A percentile compares a stretch with the other conserved stretches of the same genome.
Evolutionary conservation across 2,329 filamentous ascomycete species (phyloP).

Genomic region (Exophiala alcalophila): DNA sequence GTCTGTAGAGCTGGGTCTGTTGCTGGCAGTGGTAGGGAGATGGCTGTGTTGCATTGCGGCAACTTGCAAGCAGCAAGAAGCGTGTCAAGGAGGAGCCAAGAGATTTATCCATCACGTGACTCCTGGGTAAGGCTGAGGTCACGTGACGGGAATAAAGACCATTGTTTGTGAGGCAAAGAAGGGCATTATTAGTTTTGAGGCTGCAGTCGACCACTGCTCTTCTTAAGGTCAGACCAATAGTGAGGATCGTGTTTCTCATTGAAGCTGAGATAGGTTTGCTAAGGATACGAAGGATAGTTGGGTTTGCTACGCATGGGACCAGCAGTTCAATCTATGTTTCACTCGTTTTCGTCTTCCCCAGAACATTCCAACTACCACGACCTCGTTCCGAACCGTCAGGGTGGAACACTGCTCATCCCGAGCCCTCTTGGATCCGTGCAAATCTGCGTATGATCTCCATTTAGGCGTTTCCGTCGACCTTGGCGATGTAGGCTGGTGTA

Average conservation of each 20-base stretch:
- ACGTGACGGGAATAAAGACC: conserved; percentile 6
- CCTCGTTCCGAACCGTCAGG: conserved; percentile 4
- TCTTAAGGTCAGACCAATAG: background rate
- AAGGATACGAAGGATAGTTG: conserved; percentile 13
- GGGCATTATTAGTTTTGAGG: too few relatives aligned
- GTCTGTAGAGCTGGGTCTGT: background rate
- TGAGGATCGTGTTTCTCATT: conserved; percentile 8
- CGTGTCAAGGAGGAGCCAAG: conserved; percentile 15
- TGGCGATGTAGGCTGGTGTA: conserved; percentile 66
- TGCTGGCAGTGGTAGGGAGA: too few relatives aligned
- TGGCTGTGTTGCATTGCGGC: too few relatives aligned
- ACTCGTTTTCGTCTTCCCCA: conserved; percentile 7
- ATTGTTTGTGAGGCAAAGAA: background rate
- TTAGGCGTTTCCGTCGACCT: conserved; percentile 58
- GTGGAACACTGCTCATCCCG: too few relatives aligned
- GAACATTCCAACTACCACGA: too few relatives aligned
- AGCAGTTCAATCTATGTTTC: conserved; percentile 18
- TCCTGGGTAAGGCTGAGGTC: conserved; percentile 8
- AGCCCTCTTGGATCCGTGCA: too few relatives aligned
- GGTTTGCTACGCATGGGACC: conserved; percentile 8
- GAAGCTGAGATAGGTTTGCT: conserved; percentile 4
- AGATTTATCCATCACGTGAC: conserved; percentile 5
- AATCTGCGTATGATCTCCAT: background rate
- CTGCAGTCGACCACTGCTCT: background rate
- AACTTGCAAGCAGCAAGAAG: background rate